phyloP scores from a whole-genome alignment of 805 yeast genomes.

The Wickerhamomyces pijperi region DNA sequence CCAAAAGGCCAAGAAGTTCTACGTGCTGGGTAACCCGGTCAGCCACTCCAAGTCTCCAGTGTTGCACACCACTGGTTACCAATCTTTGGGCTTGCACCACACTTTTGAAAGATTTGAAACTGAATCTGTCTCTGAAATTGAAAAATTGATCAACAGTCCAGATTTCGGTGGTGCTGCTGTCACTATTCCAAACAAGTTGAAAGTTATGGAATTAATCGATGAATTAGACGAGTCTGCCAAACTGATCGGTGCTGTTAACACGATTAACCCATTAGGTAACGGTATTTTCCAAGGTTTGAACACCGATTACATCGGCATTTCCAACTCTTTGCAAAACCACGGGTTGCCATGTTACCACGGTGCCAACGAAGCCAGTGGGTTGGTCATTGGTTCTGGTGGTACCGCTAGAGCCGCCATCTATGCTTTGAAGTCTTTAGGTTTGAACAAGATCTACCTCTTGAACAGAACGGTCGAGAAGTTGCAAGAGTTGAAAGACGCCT shows the following conservation, averaged over 20 bases:
- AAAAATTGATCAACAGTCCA: constrained; percentile 34
- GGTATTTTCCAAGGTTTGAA: constrained; percentile 67
- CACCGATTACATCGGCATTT: constrained; percentile 93
- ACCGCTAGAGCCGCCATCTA: constrained; percentile 91
- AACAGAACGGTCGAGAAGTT: constrained; percentile 72
- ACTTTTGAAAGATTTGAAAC: constrained; percentile 60
- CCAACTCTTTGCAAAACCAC: constrained; percentile 46
- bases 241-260: constrained; percentile 89
- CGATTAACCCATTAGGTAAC: constrained; percentile 46
- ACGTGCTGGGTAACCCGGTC: constrained; percentile 74
- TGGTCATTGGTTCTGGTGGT: constrained; percentile 95
- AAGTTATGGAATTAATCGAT: constrained; percentile 54
- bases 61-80: constrained; percentile 73
- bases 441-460: constrained; percentile 60
- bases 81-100: constrained; percentile 70
- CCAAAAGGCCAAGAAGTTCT: constrained; percentile 44
- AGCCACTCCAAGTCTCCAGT: constrained; percentile 83
- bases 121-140: constrained; percentile 44
- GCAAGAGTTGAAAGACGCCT: constrained; percentile 41
- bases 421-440: constrained; percentile 74
- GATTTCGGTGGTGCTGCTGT: constrained; percentile 89
- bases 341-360: constrained; percentile 40
- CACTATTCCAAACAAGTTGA: constrained; percentile 87
- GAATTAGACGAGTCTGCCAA: constrained; percentile 68
- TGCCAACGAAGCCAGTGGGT: constrained; percentile 37